phyloP scores from a whole-genome alignment of 2,329 filamentous ascomycete genomes.

The Cordyceps cicadae region DNA sequence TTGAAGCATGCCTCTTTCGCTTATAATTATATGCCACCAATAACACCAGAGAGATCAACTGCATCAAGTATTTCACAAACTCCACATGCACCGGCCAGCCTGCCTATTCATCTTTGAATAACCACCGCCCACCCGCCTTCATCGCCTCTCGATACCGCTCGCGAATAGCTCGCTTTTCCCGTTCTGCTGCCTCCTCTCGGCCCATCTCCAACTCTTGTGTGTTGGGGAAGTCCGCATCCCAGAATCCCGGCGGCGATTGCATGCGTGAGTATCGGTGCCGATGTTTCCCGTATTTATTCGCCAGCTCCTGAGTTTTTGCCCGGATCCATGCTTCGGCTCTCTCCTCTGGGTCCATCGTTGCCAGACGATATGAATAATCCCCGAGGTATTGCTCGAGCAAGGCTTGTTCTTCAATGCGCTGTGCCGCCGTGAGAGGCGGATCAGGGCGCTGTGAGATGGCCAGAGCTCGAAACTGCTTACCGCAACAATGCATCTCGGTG shows the following conservation, averaged over 20 bases:
- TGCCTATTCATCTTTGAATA: constrained; percentile 68
- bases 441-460: constrained; percentile 44
- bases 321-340: constrained; percentile 61
- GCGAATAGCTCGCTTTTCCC: constrained; percentile 57
- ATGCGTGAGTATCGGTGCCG: constrained; percentile 63
- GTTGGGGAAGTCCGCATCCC: constrained; percentile 79
- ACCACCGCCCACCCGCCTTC: constrained; percentile 65
- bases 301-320: constrained; percentile 64
- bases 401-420: constrained; percentile 35
- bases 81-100: not conserved
- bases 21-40: not conserved
- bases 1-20: constrained; percentile 2
- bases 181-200: constrained; percentile 53
- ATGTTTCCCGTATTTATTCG: constrained; percentile 70
- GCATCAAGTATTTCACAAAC: not conserved
- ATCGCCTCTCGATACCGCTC: constrained; percentile 76
- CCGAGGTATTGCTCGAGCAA: constrained; percentile 51
- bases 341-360: constrained; percentile 50
- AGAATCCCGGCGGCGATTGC: constrained; percentile 76
- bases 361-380: constrained; percentile 50
- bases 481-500: constrained; percentile 67
- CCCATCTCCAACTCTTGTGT: constrained; percentile 72
- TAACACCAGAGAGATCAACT: not conserved
- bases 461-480: constrained; percentile 59
- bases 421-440: constrained; percentile 26